These are phyloP conservation scores for Boletellus sp. DNA, from an alignment of 1,284 basidiomycete species.

Conservation along the genomic window DNA sequence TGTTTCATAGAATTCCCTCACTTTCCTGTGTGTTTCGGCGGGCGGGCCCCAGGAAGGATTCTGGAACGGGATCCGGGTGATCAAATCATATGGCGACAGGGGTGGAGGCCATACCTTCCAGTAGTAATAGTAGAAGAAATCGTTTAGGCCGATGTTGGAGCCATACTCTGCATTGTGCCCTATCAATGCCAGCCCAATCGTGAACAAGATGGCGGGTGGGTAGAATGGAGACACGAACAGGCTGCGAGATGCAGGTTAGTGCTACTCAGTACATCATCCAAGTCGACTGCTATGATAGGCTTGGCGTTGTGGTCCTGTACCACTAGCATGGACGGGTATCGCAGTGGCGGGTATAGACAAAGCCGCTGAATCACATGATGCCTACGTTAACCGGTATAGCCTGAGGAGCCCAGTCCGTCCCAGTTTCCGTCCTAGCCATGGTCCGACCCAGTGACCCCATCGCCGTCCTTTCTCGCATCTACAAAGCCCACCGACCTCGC, in stretches of 20 bases:
- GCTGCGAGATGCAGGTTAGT: constrained; percentile 64
- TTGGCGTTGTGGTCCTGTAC: constrained; percentile 7
- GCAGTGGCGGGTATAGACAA: constrained; percentile 6
- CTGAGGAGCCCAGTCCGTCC: neutral
- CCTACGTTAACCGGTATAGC: neutral
- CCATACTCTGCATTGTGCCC: constrained; percentile 72
- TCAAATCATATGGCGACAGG: constrained; percentile 55
- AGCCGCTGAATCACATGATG: constrained; percentile 11
- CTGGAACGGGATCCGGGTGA: constrained; percentile 31
- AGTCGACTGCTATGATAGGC: constrained; percentile 65
- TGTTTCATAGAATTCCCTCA: constrained; percentile 56
- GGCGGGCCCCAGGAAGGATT: constrained; percentile 72
- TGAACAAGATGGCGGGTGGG: too few relatives aligned
- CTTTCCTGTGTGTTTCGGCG: constrained; percentile 55
- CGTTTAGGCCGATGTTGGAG: constrained; percentile 42
- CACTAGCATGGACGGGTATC: constrained; percentile 8
- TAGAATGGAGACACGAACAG: constrained; percentile 60
- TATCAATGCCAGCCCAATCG: constrained; percentile 19
- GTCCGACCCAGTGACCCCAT: constrained; percentile 26
- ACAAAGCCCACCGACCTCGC: constrained; percentile 60
- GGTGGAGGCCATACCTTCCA: constrained; percentile 30
- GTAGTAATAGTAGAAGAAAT: constrained; percentile 53
- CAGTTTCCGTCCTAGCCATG: neutral
- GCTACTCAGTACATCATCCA: constrained; percentile 73
- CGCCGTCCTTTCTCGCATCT: constrained; percentile 46